Evolutionary conservation across 208 protist species (phyloP), one percentile per base, ranked within the genome.

Genomic region (Trichomonas gallinae): DNA sequence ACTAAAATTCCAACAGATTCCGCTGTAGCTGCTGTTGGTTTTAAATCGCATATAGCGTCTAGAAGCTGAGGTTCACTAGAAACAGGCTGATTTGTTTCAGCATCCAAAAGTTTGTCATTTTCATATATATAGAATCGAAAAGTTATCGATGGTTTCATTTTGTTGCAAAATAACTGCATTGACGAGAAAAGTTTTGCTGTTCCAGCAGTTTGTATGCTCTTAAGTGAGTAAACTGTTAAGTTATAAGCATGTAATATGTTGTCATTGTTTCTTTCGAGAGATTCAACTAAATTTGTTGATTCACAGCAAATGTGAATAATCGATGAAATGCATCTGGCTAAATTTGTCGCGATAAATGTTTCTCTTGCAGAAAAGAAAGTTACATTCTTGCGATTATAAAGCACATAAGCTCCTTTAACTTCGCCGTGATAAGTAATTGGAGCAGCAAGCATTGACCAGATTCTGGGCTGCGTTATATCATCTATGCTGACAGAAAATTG

Each of bases 381-480:
- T 48, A 36, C 44, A 58, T 51, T 42, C 42, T 8, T 51, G 48
- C 87, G 0, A 58, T 93, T 93, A 58, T 93, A 93, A 34, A 93
- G 31, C 0, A 44, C 34, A 48, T 48, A 93, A 93, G 17, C 34
- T 44, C 42, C 44, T 34, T 42, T 93, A 48, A 93, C 34, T 34
- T 38, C 17, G 34, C 44, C 44, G 17, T 93, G 11, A 93, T 51
- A 93, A 58, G 15, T 34, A 10, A 38, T 3, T 48, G 87, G 87
- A 38, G 13, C 44, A 38, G 87, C 17, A 9, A 93, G 15, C 87
- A 93, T 93, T 38, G 87, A 34, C 87, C 87, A 93, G 15, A 93
- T 40, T n/a, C 87, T 48, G 34, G 87, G 87, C 34, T 93, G 40
- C n/a, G 44, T 93, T 6, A 93, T 93, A 93, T 93, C 87, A 93